Base-by-base conservation (phyloP, 352 stramenopile genomes). In the Globisporangium parvum region DNA sequence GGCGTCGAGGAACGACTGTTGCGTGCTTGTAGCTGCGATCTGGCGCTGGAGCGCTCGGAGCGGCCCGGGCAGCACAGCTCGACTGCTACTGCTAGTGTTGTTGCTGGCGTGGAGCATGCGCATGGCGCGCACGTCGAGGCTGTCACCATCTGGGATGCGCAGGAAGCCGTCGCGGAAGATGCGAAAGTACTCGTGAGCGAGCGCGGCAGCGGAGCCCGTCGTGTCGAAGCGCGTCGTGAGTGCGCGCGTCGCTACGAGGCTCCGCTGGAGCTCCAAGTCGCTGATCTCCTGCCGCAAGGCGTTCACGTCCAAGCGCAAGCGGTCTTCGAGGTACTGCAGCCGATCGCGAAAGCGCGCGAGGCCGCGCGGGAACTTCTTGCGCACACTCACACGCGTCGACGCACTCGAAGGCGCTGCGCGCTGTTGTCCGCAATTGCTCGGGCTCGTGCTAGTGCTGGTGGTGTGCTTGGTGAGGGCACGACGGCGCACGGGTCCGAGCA, bases 251-350 rank as follows among this genome's bases (percentile, higher is more conserved):
- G 58, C 42, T 28, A 58, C 11, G 37, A 66, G 26, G 0, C 23
- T 53, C 28, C 47, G 61, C 10, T 53, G 60, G 42, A 71, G 44
- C 39, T 56, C 35, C n/a, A 71, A 57, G 26, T 71, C 60, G 10
- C n/a, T 12, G 31, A 71, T 58, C 23, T 71, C 56, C 49, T 71
- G 65, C n/a, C 49, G 40, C 9, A 71, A 53, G 0, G 47, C 35
- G 53, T 68, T 71, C 41, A 71, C 60, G 23, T 71, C 65, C n/a
- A 71, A 53, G 17, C 40, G 56, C 35, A 70, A 24, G 0, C 60
- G 55, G 33, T 65, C 64, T n/a, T 70, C 64, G 8, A 56, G 59
- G 12, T 40, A 21, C 42, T 65, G 64, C 35, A 70, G 26, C 0
- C 64, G 64, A 47, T 70, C 63, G 51, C 64, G 64, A 23, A 70